Percentiles rank a stretch among this genome's conserved stretches.
These are phyloP conservation scores for Rhodotorula taiwanensis DNA, from an alignment of 768 basidiomycete genomes.

Conservation along the genomic window DNA sequence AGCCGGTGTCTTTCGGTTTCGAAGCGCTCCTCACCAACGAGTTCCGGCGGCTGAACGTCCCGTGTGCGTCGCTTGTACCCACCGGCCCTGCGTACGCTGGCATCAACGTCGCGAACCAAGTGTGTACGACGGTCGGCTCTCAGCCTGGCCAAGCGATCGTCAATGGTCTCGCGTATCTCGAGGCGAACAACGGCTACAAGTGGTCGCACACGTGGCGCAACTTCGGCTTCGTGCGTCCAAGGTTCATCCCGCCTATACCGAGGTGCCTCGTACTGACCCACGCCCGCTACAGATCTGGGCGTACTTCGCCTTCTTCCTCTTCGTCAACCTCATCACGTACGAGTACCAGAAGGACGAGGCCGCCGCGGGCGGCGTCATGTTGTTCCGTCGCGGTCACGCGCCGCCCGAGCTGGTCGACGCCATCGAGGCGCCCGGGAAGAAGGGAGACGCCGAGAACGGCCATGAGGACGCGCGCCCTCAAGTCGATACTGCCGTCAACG, in stretches of 20 bases:
- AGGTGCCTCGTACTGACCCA: not conserved
- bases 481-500: not conserved
- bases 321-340: constrained; percentile 41
- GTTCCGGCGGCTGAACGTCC: constrained; percentile 31
- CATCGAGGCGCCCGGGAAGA: constrained; percentile 15
- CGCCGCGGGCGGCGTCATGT: constrained; percentile 30
- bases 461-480: constrained; percentile 1
- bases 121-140: constrained; percentile 38
- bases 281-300: constrained; percentile 38
- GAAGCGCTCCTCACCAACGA: constrained; percentile 32
- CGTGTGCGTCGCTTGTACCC: constrained; percentile 28
- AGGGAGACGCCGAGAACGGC: constrained; percentile 21
- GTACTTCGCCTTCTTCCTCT: constrained; percentile 42
- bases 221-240: not conserved
- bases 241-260: not conserved
- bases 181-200: constrained; percentile 27
- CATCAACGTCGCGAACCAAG: constrained; percentile 33
- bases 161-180: constrained; percentile 33
- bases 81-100: constrained; percentile 15
- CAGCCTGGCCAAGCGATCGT: constrained; percentile 31
- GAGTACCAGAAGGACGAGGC: constrained; percentile 40
- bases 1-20: constrained; percentile 44
- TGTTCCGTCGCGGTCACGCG: constrained; percentile 40
- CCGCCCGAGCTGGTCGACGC: constrained; percentile 42
- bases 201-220: constrained; percentile 28